phyloP scores from a whole-genome alignment of 1,139 yeast species.

The Magnusiomyces sp. region DNA sequence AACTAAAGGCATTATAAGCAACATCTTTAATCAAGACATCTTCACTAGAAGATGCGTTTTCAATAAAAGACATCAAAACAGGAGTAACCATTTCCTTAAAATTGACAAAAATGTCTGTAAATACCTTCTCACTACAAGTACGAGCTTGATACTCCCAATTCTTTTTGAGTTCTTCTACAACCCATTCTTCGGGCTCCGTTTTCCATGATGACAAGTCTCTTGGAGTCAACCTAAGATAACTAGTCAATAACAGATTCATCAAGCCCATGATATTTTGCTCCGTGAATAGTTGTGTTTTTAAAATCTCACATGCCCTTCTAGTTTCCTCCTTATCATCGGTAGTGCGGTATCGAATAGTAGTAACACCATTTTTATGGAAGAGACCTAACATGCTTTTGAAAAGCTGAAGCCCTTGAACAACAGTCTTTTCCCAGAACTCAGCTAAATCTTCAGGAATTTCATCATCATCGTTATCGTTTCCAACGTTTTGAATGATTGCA shows the following conservation, averaged over 20 bases:
- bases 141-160: slow-evolving; percentile 81
- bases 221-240: slow-evolving; percentile 67
- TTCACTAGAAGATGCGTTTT: slow-evolving; percentile 39
- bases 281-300: slow-evolving; percentile 51
- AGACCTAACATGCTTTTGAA: slow-evolving; percentile 55
- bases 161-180: slow-evolving; percentile 65
- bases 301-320: slow-evolving; percentile 44
- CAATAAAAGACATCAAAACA: slow-evolving; percentile 55
- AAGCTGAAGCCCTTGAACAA: slow-evolving; percentile 61
- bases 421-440: slow-evolving; percentile 67
- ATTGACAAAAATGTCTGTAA: slow-evolving; percentile 59
- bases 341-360: slow-evolving; percentile 51
- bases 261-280: slow-evolving; percentile 47
- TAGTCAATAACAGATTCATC: slow-evolving; percentile 56
- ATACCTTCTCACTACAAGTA: slow-evolving; percentile 82
- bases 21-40: slow-evolving; percentile 69
- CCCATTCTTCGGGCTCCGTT: slow-evolving; percentile 88
- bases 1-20: slow-evolving; percentile 69
- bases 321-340: slow-evolving; percentile 53
- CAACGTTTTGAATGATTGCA: slow-evolving; percentile 42
- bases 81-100: slow-evolving; percentile 57
- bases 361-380: slow-evolving; percentile 57
- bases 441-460: slow-evolving; percentile 24
- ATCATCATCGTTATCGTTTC: slow-evolving; percentile 23
- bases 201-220: slow-evolving; percentile 75